Base-by-base conservation (phyloP, 2,329 filamentous ascomycete genomes). In the Fusarium decemcellulare region DNA sequence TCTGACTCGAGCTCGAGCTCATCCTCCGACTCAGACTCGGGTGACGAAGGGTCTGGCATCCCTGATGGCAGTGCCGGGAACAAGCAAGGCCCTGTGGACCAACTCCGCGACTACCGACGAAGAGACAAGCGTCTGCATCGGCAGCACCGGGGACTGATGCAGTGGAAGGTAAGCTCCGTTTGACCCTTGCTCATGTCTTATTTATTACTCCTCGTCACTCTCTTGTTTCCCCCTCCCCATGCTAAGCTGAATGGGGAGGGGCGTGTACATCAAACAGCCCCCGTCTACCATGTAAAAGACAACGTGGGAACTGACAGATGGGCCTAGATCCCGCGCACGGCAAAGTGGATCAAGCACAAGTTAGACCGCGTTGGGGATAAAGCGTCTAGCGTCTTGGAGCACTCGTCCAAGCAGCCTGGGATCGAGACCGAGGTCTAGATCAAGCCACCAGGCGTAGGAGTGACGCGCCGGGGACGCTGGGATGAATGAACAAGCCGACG, bases 71-170 rank as follows among this genome's bases (percentile, higher is more conserved):
- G 78, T 56, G 67, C 70, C 12, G 70, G 78, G 73, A 30, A 83
- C 80, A 67, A 80, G 84, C 65, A 88, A 84, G 40, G 75, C 81
- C 39, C 78, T 83, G 61, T 81, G 10, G 85, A 86, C 44, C 82
- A 87, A 74, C 63, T 89, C 47, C 86, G 84, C 60, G 90, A 92
- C 63, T 92, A 90, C 75, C 88, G 86, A 74, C 82, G 84, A 61
- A 82, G 90, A 70, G 82, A 85, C 67, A 87, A 86, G 77, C 84
- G 87, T 64, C 79, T 92, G 67, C 90, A 93, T 77, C 82, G 90
- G 51, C 86, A 87, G 74, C 90, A 94, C 73, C 81, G 90, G 23
- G 92, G 92, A 0, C 75, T 92, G 42, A 94, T 94, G 92, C 92
- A 94, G 79, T 94, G 91, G 89, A 81, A 81, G 76, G 79, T 81